phyloP scores from a whole-genome alignment of 345 rosid species.

The Anastatica hierochuntica region DNA sequence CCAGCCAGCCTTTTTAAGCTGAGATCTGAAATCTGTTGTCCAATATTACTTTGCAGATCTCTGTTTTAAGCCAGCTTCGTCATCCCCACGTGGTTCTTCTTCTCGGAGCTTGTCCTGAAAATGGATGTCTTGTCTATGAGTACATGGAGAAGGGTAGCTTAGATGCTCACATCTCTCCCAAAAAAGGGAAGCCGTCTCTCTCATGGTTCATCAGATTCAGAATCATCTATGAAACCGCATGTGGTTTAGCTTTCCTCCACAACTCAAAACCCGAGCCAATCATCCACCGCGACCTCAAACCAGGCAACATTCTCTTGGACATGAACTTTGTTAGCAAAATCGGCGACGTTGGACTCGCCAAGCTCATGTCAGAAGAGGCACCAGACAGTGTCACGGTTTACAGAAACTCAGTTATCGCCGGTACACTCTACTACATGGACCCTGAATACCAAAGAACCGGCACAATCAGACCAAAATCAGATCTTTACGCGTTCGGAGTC shows the following conservation, averaged over 20 bases:
- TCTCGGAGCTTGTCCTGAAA: constrained; percentile 87
- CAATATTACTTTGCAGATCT: constrained; percentile 43
- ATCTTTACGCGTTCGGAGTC: constrained; percentile 73
- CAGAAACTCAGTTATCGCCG: constrained; percentile 55
- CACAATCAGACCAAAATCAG: constrained; percentile 81
- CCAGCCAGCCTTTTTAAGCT: background rate
- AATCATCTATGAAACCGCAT: constrained; percentile 67
- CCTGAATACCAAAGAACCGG: constrained; percentile 89
- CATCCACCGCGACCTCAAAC: constrained; percentile 82
- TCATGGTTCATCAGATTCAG: constrained; percentile 75
- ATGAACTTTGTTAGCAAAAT: constrained; percentile 73
- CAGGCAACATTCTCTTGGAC: constrained; percentile 66
- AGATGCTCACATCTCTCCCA: constrained; percentile 46
- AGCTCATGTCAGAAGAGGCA: constrained; percentile 56
- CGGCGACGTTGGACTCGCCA: constrained; percentile 88
- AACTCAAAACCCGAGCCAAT: constrained; percentile 83
- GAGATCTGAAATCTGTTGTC: background rate
- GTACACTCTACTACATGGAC: constrained; percentile 80
- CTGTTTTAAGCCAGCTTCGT: constrained; percentile 69
- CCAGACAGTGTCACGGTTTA: constrained; percentile 68
- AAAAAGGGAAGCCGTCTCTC: constrained; percentile 55
- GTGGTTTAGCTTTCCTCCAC: constrained; percentile 82
- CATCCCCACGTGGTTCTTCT: constrained; percentile 77
- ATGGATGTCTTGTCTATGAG: constrained; percentile 69
- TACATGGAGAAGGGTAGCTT: constrained; percentile 81